A percentile compares a stretch with the other conserved stretches of the same genome.
phyloP scores from a whole-genome alignment of 1,139 yeast genomes.

The Kazachstania sp. region DNA sequence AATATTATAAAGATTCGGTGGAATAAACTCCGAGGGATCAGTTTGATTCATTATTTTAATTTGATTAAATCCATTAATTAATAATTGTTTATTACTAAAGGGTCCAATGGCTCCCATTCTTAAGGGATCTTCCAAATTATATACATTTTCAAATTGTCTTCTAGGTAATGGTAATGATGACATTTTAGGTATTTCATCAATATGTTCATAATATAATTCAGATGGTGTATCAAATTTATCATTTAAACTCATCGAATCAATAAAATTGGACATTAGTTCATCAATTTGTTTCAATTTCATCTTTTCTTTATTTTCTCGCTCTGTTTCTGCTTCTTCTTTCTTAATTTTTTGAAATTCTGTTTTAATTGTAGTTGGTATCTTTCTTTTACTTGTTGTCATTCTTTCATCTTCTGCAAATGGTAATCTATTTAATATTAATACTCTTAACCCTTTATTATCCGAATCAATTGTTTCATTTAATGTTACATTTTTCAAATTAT shows the following conservation, averaged over 20 bases:
- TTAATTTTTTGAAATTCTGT: constrained; percentile 26
- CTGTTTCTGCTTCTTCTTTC: too few species aligned
- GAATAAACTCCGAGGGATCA: constrained; percentile 12
- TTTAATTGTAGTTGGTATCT: not conserved
- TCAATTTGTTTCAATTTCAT: constrained; percentile 12
- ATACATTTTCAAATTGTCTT: not conserved
- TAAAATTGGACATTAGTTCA: constrained; percentile 18
- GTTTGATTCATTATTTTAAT: constrained; percentile 2
- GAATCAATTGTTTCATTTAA: constrained; percentile 10
- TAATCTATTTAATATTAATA: constrained; percentile 39
- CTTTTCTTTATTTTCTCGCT: too few species aligned
- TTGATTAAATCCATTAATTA: constrained; percentile 24
- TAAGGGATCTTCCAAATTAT: constrained; percentile 14
- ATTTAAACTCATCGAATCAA: constrained; percentile 23
- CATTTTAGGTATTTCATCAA: constrained; percentile 4
- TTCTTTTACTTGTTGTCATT: constrained; percentile 34
- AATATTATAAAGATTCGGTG: constrained; percentile 16
- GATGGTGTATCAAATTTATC: constrained; percentile 7
- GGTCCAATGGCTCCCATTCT: constrained; percentile 21
- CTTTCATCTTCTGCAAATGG: constrained; percentile 78
- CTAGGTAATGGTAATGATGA: constrained; percentile 19
- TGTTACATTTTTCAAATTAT: not conserved
- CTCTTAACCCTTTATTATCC: constrained; percentile 15
- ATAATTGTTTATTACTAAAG: constrained; percentile 21
- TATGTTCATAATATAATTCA: constrained; percentile 11